Evolutionary conservation across 345 rosid genomes (phyloP), one percentile per base, ranked within the genome.

Genomic region (Eucalyptus polyanthemos): DNA sequence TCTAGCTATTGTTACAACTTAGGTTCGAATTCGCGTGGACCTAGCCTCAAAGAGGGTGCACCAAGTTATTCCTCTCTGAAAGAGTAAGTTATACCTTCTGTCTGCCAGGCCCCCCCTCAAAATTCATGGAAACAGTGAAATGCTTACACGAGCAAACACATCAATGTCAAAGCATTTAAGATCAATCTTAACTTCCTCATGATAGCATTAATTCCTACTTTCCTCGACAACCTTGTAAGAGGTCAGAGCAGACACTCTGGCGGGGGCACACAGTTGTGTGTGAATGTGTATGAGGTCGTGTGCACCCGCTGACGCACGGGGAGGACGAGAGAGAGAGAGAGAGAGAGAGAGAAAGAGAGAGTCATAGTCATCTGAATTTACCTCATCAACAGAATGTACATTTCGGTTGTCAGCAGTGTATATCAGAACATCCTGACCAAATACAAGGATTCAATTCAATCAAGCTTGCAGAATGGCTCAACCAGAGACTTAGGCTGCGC

Each of bases 331-430:
- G 80, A 17, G 76, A 14, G 72, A 11, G 86, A 58, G 54, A 83
- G 40, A 47, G 14, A 51, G 54, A 16, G 80, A 34, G 34, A 34
- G 72, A 40, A 34, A 45, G 54, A 88, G 50, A 87, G 37, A 72
- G 62, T 67, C 65, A n/a, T 50, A 44, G 21, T 54, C 25, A 60
- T 49, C 22, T 62, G 19, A 58, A 81, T 5, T 80, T 90, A 97
- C 99, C 99, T 98, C 99, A 88, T 98, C 97, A 47, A 98, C 99
- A 2, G 96, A 95, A 92, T 97, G 98, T 89, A 94, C 90, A 88
- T 97, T 98, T 88, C 93, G 91, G 92, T 93, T 92, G 92, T 98
- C 99, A 88, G 98, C 98, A 83, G 98, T 98, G 94, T 97, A 98
- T 67, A 98, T 93, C n/a, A 93, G 92, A 86, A 93, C 96, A 94